These are phyloP conservation scores for Oemleria cerasiformis DNA, from an alignment of 306 rosid genomes.

Conservation along the genomic window DNA sequence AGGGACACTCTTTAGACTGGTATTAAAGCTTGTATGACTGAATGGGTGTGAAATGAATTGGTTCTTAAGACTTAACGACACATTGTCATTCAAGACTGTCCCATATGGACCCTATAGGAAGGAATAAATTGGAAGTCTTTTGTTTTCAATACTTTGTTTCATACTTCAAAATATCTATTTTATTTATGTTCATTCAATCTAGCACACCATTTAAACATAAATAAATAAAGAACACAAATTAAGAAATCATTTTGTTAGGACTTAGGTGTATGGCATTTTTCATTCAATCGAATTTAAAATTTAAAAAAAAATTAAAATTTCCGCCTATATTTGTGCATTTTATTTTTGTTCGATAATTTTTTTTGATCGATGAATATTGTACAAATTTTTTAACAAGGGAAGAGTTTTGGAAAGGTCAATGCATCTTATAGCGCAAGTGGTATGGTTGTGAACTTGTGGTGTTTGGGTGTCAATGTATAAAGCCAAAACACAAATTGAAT, in stretches of 20 bases:
- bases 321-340: too few species aligned
- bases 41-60: background rate
- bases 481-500: background rate
- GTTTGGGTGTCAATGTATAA: background rate
- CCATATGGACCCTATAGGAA: background rate
- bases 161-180: background rate
- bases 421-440: background rate
- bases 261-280: too few species aligned
- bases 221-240: background rate
- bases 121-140: background rate
- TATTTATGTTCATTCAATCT: background rate
- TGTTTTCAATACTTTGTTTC: background rate
- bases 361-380: too few species aligned
- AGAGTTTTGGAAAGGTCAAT: background rate
- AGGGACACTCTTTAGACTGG: background rate
- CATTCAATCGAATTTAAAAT: too few species aligned
- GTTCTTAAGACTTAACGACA: background rate
- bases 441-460: background rate
- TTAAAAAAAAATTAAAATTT: too few species aligned
- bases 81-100: background rate
- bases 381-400: too few species aligned
- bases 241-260: too few species aligned
- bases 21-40: background rate
- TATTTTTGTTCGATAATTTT: too few species aligned
- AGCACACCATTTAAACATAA: background rate